These are phyloP conservation scores for Annulohypoxylon stygium DNA, from an alignment of 495 filamentous ascomycete genomes.

Conservation along the genomic window DNA sequence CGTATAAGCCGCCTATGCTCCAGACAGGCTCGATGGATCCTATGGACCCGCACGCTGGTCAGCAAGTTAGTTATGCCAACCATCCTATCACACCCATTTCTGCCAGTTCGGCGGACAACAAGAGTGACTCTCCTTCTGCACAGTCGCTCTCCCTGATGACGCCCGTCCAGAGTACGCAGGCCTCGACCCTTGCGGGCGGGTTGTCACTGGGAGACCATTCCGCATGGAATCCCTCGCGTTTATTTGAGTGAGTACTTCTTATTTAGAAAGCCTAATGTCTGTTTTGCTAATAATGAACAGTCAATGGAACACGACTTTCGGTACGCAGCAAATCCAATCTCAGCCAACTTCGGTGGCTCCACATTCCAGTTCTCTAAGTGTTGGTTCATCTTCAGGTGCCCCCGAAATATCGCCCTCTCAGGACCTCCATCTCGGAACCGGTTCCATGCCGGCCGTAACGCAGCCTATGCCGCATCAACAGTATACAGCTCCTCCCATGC, in stretches of 20 bases:
- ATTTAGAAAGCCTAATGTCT: neutral
- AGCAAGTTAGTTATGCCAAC: constrained; percentile 78
- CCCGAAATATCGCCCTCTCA: constrained; percentile 66
- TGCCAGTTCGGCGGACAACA: constrained; percentile 77
- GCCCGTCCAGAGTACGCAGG: constrained; percentile 64
- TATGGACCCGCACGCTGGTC: constrained; percentile 59
- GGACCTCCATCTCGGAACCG: constrained; percentile 63
- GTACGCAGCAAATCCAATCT: constrained; percentile 68
- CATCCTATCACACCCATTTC: constrained; percentile 88
- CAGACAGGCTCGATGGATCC: constrained; percentile 59
- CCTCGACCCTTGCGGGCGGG: constrained; percentile 59
- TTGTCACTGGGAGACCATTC: constrained; percentile 75
- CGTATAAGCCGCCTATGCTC: constrained; percentile 57
- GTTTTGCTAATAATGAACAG: constrained; percentile 61
- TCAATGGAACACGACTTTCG: constrained; percentile 94
- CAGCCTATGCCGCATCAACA: constrained; percentile 68
- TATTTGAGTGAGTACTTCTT: constrained; percentile 84
- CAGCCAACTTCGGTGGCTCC: constrained; percentile 56
- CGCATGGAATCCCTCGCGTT: constrained; percentile 90
- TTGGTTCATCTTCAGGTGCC: constrained; percentile 59
- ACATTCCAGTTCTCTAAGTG: constrained; percentile 58
- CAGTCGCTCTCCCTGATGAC: constrained; percentile 84
- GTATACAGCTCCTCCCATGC: constrained; percentile 65
- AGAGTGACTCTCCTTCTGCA: constrained; percentile 83
- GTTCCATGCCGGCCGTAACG: constrained; percentile 64